Evolutionary conservation across 192 early-diverging fungal genomes (phyloP), one percentile per base, ranked within the genome.

Genomic region (Jimgerdemannia flammicorona): DNA sequence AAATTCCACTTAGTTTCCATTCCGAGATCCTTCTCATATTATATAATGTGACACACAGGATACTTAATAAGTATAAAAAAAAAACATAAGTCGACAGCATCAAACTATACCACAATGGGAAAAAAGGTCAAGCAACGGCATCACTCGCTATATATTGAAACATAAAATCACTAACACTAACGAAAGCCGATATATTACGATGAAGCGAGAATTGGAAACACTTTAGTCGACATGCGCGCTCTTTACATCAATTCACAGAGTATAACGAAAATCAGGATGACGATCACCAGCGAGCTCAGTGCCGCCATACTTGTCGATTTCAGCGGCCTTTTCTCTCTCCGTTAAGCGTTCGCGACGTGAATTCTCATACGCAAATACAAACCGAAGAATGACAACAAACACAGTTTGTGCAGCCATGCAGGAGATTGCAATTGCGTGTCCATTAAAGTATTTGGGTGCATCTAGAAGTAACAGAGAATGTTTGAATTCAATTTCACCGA

Each of bases 231-330:
- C 29, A 29, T 29, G 29, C 29, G 29, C 29, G 29, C 29, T 29
- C 29, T 29, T 29, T 29, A 29, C 29, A 72, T 72, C 63, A 72
- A 72, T 66, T 65, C 73, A 78, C 18, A 73, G 29, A 17, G 70
- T 70, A n/a, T 81, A 81, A 41, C 77, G 42, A 73, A 75, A 81
- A 41, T 74, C 70, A 54, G 77, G 80, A 64, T 78, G 68, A 17
- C 63, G 39, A 68, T 81, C 80, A 65, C 80, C 70, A 44, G 74
- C 72, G 40, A 75, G 29, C 8, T 78, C 68, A 6, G 64, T n/a
- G 43, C 76, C 69, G 3, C 76, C 70, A 66, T 71, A 78, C 43
- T 74, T 75, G 42, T 49, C 42, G 14, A 78, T 4, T 19, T 81
- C 76, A 64, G 65, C 59, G 11, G 74, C 76, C 20, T 71, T 74